Evolutionary conservation across 164 flowering plant genomes (phyloP).

Genomic region (Liriodendron chinense): DNA sequence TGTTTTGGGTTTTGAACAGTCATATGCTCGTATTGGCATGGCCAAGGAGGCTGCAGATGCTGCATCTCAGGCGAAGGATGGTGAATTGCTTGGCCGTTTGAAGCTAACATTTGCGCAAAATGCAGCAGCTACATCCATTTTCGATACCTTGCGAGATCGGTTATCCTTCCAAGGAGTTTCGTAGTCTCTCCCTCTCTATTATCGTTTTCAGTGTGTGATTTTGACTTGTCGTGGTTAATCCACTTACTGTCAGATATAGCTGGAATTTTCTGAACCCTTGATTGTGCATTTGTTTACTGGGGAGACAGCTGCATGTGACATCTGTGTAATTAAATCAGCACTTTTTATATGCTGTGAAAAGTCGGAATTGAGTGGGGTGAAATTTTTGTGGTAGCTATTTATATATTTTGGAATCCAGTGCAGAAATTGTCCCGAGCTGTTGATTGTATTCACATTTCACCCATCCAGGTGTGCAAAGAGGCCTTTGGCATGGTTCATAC

Average conservation of each 20-base stretch:
- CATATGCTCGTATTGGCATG: constrained; percentile 95
- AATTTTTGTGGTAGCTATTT: neutral
- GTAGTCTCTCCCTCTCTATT: constrained; percentile 19
- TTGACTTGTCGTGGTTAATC: neutral
- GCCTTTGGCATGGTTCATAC: too few species aligned
- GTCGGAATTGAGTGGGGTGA: neutral
- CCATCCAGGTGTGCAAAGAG: too few species aligned
- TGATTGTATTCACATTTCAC: too few species aligned
- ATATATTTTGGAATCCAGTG: neutral
- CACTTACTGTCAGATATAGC: neutral
- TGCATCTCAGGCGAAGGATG: constrained; percentile 89
- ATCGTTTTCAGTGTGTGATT: neutral
- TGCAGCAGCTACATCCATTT: constrained; percentile 83
- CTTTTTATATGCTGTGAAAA: neutral
- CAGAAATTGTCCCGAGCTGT: neutral
- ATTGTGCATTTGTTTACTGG: neutral
- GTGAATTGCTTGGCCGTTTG: constrained; percentile 88
- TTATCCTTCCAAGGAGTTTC: constrained; percentile 70
- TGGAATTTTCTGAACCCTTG: neutral
- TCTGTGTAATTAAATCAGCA: neutral
- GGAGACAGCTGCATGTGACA: neutral
- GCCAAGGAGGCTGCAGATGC: constrained; percentile 98
- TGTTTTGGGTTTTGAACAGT: constrained; percentile 32
- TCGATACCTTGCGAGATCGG: constrained; percentile 73
- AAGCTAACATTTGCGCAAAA: constrained; percentile 72